phyloP scores from a whole-genome alignment of 805 yeast genomes.

The Dipodascopsis tothii region DNA sequence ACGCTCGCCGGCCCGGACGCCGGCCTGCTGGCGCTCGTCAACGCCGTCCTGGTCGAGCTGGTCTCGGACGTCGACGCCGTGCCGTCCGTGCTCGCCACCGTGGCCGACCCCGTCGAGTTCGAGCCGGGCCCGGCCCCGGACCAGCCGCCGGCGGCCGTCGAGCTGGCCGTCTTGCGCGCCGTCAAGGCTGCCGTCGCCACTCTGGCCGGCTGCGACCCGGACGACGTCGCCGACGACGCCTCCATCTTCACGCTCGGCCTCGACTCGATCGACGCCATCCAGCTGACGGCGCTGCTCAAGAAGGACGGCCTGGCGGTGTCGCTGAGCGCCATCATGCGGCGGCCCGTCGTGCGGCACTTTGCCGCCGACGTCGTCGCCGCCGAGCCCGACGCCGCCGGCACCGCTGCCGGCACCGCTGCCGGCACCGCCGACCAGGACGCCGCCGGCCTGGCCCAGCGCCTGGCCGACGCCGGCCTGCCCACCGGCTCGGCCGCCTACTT shows the following conservation, averaged over 20 bases:
- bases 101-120: no score
- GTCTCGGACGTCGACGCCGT: no score
- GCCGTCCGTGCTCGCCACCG: no score
- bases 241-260: slow-evolving; percentile 22
- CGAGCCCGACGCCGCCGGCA: neutral
- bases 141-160: no score
- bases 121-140: no score
- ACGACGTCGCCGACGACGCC: neutral
- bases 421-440: neutral
- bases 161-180: no score
- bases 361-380: neutral
- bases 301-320: slow-evolving; percentile 8
- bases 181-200: no score
- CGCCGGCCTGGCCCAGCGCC: neutral
- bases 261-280: slow-evolving; percentile 25
- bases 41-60: no score
- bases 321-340: slow-evolving; percentile 9
- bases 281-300: slow-evolving; percentile 13
- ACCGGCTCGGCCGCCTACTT: slow-evolving; percentile 2
- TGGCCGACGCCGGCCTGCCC: neutral
- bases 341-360: neutral
- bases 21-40: no score
- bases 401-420: no score
- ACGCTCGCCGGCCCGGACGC: no score
- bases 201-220: slow-evolving; percentile 1